Conservation (phyloP, 1,284 basidiomycete genomes). For the Pseudozyma pruni region DNA sequence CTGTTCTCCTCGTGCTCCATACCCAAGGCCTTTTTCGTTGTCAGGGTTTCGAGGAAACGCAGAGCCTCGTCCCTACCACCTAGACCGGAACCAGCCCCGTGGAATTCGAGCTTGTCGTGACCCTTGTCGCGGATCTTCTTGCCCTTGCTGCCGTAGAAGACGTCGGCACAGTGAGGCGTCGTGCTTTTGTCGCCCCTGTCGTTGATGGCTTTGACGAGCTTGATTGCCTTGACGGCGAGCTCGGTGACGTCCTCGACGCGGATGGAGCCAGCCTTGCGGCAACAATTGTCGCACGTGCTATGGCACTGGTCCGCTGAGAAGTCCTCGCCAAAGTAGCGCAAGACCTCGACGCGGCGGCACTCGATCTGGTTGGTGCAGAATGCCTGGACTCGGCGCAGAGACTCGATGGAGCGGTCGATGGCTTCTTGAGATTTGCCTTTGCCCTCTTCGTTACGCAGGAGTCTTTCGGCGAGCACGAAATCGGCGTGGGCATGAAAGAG, state of each 20-base stretch:
- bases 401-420: slow-evolving; percentile 74
- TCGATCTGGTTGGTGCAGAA: slow-evolving; percentile 85
- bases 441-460: slow-evolving; percentile 72
- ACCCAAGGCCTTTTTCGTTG: slow-evolving; percentile 70
- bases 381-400: slow-evolving; percentile 74
- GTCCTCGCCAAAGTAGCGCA: slow-evolving; percentile 77
- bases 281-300: slow-evolving; percentile 80
- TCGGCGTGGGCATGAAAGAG: slow-evolving; percentile 73
- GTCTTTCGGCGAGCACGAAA: slow-evolving; percentile 71
- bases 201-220: slow-evolving; percentile 72
- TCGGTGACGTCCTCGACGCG: slow-evolving; percentile 72
- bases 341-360: slow-evolving; percentile 85
- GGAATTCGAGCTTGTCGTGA: slow-evolving; percentile 71
- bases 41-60: slow-evolving; percentile 75
- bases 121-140: slow-evolving; percentile 72
- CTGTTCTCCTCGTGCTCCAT: slow-evolving; percentile 65
- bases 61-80: slow-evolving; percentile 73
- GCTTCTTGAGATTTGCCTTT: slow-evolving; percentile 72
- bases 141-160: slow-evolving; percentile 75
- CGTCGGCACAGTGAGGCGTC: slow-evolving; percentile 71
- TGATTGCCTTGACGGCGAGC: slow-evolving; percentile 72
- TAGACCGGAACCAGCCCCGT: slow-evolving; percentile 73
- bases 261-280: slow-evolving; percentile 26
- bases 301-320: slow-evolving; percentile 75
- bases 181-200: slow-evolving; percentile 70